Evolutionary conservation across 768 basidiomycete genomes (phyloP), one percentile per base, ranked within the genome.

Genomic region (Daedalea quercina): DNA sequence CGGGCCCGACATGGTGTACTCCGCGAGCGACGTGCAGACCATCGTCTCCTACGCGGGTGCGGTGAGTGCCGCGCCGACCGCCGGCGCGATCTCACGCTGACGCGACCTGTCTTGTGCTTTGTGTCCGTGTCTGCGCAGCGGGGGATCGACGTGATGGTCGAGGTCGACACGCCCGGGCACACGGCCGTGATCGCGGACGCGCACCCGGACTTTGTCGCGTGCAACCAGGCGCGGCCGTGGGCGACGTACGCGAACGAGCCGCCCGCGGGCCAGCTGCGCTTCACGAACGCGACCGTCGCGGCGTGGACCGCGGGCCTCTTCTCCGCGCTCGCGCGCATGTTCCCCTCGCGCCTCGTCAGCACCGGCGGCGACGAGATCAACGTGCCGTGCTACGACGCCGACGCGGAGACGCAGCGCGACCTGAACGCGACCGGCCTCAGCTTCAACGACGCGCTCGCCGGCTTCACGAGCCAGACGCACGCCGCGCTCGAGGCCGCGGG

Each of bases 111-210:
- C 46, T 22, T n/a, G 17, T 22, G 23, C 28, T 42, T 11, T 42
- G 41, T 42, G n/a, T 4, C n/a, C 28, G 28, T 31, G 28, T 31
- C 28, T 31, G 28, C 13, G 9, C 50, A 77, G 75, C 73, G 76
- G 7, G 79, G 79, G 1, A 75, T 80, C 42, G 76, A 77, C 47
- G 72, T 79, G 26, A 59, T 79, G 53, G 60, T 78, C 34, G 74
- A 78, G 59, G 67, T 78, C 53, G 78, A 78, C 59, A 76, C 74
- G 2, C 78, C 78, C 1, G 78, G 77, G 15, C 78, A 79, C 62
- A 77, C 78, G 12, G 64, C 73, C 9, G 60, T 65, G 40, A 72
- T 79, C 40, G 64, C 67, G 3, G 50, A 69, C 13, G 64, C 76
- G 1, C 71, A 75, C 54, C 77, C 78, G 0, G 75, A 77, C 6